phyloP scores from a whole-genome alignment of 768 basidiomycete genomes.

The Suillus lakei region DNA sequence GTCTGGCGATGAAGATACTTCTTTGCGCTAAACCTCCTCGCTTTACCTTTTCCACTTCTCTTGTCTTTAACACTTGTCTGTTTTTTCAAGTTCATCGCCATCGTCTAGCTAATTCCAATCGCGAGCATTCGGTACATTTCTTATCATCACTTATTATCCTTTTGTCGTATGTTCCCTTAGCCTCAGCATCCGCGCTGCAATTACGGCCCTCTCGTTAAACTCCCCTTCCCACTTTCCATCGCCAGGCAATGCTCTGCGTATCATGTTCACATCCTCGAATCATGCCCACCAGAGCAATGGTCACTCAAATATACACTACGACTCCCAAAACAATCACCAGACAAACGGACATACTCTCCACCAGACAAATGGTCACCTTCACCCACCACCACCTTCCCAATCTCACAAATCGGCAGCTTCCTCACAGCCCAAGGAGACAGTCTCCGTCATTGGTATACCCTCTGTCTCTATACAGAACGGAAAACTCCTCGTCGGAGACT shows the following conservation, averaged over 20 bases:
- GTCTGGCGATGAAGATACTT: not conserved
- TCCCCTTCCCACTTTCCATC: slow-evolving; percentile 13
- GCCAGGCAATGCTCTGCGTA: slow-evolving; percentile 39
- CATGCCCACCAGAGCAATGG: slow-evolving; percentile 32
- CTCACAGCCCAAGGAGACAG: slow-evolving; percentile 55
- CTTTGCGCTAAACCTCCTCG: slow-evolving; percentile 3
- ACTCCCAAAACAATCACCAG: slow-evolving; percentile 28
- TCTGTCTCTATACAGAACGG: slow-evolving; percentile 75
- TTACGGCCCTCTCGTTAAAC: slow-evolving; percentile 22
- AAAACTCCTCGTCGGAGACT: slow-evolving; percentile 72
- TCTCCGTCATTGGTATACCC: slow-evolving; percentile 74
- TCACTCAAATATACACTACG: slow-evolving; percentile 17
- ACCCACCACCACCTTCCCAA: slow-evolving; percentile 23
- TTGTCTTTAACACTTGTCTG: slow-evolving; percentile 1
- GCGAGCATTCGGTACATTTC: not conserved
- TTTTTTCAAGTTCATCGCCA: not conserved
- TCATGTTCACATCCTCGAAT: slow-evolving; percentile 38
- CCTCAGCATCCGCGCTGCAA: slow-evolving; percentile 14
- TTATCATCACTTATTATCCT: slow-evolving; percentile 16
- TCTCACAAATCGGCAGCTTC: slow-evolving; percentile 20
- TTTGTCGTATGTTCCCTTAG: slow-evolving; percentile 28
- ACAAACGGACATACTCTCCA: slow-evolving; percentile 31
- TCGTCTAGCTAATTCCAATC: not conserved
- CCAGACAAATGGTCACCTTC: slow-evolving; percentile 15
- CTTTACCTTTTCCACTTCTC: slow-evolving; percentile 5